Evolutionary conservation across 2,329 filamentous ascomycete species (phyloP).

Genomic region (Grosmannia huntii): DNA sequence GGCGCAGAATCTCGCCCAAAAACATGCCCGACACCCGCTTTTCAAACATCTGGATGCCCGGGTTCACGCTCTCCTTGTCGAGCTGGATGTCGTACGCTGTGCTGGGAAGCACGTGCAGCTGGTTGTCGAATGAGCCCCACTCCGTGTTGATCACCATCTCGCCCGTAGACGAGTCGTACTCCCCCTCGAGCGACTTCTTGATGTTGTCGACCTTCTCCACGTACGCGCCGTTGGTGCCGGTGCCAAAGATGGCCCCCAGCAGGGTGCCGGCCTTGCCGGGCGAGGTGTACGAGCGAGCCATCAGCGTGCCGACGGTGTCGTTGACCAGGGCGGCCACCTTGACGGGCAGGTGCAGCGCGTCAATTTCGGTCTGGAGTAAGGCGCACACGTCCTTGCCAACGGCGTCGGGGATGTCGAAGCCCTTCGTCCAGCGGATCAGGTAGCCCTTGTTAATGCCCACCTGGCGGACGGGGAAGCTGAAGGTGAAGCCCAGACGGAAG

Average conservation of each 20-base stretch:
- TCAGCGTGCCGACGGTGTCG: constrained; percentile 92
- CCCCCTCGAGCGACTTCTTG: constrained; percentile 58
- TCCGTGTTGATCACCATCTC: constrained; percentile 98
- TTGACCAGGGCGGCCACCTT: constrained; percentile 94
- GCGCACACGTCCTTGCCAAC: constrained; percentile 90
- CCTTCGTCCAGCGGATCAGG: constrained; percentile 96
- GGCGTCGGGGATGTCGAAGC: constrained; percentile 92
- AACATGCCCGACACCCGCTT: constrained; percentile 99
- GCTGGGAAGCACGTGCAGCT: constrained; percentile 73
- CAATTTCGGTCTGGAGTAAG: constrained; percentile 79
- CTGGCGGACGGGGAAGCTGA: constrained; percentile 93
- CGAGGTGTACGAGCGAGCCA: constrained; percentile 93
- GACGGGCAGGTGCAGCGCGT: constrained; percentile 74
- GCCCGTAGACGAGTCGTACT: constrained; percentile 69
- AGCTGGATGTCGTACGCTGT: constrained; percentile 72
- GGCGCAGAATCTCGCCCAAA: constrained; percentile 80
- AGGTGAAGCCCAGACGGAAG: constrained; percentile 95
- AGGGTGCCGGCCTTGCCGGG: constrained; percentile 76
- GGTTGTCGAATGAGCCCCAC: constrained; percentile 97
- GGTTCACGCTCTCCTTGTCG: constrained; percentile 73
- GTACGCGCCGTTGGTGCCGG: constrained; percentile 94
- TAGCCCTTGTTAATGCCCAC: constrained; percentile 89
- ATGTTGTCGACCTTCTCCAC: constrained; percentile 82
- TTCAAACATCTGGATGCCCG: constrained; percentile 96
- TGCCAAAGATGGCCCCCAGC: constrained; percentile 94